Percentiles rank a stretch among this genome's conserved stretches.
phyloP scores from a whole-genome alignment of 495 filamentous ascomycete genomes.

The Pyrenula aspistea region DNA sequence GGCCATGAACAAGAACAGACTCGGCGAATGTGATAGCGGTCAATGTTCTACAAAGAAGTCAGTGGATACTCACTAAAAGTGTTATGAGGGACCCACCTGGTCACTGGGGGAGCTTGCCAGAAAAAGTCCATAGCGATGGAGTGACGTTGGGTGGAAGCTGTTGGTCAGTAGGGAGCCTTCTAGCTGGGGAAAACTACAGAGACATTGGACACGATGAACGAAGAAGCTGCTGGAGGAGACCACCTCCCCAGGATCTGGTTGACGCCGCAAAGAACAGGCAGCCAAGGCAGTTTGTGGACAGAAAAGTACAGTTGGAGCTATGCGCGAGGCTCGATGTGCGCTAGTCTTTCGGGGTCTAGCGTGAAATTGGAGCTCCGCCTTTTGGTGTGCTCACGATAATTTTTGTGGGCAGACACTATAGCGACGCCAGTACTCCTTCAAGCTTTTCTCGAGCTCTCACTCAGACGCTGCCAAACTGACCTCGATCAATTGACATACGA shows the following conservation, averaged over 20 bases:
- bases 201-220: too few relatives aligned
- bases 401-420: neutral
- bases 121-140: slow-evolving; percentile 42
- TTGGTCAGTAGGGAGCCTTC: too few relatives aligned
- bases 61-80: neutral
- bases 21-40: slow-evolving; percentile 53
- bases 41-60: slow-evolving; percentile 43
- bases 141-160: neutral
- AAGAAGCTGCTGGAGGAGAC: neutral
- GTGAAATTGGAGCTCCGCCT: neutral
- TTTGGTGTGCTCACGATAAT: neutral
- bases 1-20: slow-evolving; percentile 49
- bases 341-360: neutral
- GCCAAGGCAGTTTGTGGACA: neutral
- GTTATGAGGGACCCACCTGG: slow-evolving; percentile 36
- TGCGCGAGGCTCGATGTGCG: neutral
- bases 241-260: neutral
- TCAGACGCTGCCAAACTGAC: too few relatives aligned
- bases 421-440: too few relatives aligned
- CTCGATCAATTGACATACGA: too few relatives aligned
- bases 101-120: slow-evolving; percentile 58
- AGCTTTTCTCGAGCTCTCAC: too few relatives aligned
- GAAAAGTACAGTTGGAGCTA: neutral
- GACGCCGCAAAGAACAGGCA: neutral
- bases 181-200: too few relatives aligned